Base-by-base conservation (phyloP, 352 stramenopile species). In the Albugo candida region DNA sequence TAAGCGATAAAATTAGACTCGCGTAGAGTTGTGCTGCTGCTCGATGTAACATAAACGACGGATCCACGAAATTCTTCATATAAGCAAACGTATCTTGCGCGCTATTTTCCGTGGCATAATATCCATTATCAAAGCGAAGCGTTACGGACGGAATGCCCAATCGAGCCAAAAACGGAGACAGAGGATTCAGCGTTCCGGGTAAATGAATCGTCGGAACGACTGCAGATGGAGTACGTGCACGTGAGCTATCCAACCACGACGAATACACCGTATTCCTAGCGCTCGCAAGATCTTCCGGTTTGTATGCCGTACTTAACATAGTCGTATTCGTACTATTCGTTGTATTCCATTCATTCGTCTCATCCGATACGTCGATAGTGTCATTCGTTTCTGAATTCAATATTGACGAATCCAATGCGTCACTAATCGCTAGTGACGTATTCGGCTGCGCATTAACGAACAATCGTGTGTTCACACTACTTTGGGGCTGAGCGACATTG, bases 11-110 rank as follows among this genome's bases (percentile, higher is more conserved):
- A 52, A 86, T 54, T 24, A 85, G 64, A 51, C 73, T 83, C 16
- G 73, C 73, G 48, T 89, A 89, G 16, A 89, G 60, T 58, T 89
- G 67, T 11, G 76, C 71, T 14, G 70, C 71, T 1, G 76, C 69
- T 21, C 73, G 70, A 41, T 89, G 72, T 47, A 84, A 85, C 31
- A 62, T 62, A 37, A 86, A 86, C 3, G 55, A 54, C 19, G 76
- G 73, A 48, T 89, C 76, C 14, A 59, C 71, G 41, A 81, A 86
- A 39, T 70, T 70, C 21, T 68, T 85, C 45, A 86, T 73, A 71
- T 74, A 86, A n/a, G 76, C 64, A 41, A 80, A 54, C 34, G 73
- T 72, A 45, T 86, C 76, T 43, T 19, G 38, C 17, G 8, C 38
- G 38, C 17, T 24, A 43, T 43, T 43, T 43, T 43, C 17, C 38